phyloP scores from a whole-genome alignment of 1,139 yeast species.

The Ogataea hybrid region DNA sequence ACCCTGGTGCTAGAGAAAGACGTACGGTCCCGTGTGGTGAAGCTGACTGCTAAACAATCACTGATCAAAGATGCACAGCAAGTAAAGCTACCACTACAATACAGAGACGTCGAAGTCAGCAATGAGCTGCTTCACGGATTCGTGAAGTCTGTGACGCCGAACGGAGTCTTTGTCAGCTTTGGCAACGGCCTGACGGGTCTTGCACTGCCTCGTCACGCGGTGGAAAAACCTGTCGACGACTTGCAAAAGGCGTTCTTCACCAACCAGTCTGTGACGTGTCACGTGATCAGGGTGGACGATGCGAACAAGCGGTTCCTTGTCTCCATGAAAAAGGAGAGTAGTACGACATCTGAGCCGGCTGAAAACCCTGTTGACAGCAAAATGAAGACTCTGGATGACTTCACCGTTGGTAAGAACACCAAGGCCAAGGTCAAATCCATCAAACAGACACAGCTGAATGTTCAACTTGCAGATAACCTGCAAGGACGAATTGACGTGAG shows the following conservation, averaged over 20 bases:
- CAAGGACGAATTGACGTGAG: constrained; percentile 81
- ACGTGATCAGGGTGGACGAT: constrained; percentile 61
- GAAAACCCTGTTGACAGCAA: constrained; percentile 62
- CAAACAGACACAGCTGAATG: constrained; percentile 73
- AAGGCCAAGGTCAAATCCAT: constrained; percentile 61
- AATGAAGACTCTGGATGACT: constrained; percentile 49
- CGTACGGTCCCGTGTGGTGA: constrained; percentile 54
- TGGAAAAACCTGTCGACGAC: constrained; percentile 53
- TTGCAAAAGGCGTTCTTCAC: constrained; percentile 52
- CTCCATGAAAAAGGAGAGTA: constrained; percentile 44
- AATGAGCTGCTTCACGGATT: constrained; percentile 62
- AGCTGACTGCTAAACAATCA: constrained; percentile 63
- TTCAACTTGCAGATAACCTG: constrained; percentile 72
- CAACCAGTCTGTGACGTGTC: constrained; percentile 67
- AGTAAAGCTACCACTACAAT: constrained; percentile 53
- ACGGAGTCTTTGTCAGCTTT: constrained; percentile 83
- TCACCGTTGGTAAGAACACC: constrained; percentile 57
- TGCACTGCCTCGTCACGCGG: constrained; percentile 73
- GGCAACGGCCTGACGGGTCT: constrained; percentile 81
- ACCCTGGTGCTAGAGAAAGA: constrained; percentile 72
- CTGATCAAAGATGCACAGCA: constrained; percentile 63
- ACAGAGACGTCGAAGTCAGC: constrained; percentile 55
- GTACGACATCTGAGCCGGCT: constrained; percentile 30
- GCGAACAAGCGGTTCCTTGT: constrained; percentile 70
- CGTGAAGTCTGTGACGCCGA: constrained; percentile 70